Conservation (phyloP, 208 protist genomes). For the Trypanosoma scelopori region DNA sequence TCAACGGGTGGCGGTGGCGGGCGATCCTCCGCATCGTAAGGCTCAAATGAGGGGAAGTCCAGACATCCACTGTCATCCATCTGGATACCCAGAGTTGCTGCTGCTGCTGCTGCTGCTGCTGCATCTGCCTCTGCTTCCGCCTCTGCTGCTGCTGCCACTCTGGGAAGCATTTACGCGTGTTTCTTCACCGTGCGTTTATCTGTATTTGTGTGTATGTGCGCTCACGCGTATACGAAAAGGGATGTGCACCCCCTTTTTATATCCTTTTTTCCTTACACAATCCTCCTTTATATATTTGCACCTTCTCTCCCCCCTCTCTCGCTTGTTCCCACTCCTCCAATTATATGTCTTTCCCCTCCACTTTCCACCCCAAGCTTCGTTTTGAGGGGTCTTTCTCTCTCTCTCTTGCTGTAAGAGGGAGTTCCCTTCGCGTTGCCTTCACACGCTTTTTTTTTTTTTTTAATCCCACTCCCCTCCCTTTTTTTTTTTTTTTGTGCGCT, state of each 20-base stretch:
- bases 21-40: conserved; percentile 59
- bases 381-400: background rate
- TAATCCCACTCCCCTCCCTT: background rate
- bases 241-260: background rate
- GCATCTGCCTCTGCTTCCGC: background rate
- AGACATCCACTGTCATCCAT: conserved; percentile 31
- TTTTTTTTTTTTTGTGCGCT: background rate
- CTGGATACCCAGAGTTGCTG: too few relatives aligned
- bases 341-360: background rate
- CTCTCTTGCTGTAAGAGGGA: too few relatives aligned
- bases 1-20: conserved; percentile 68
- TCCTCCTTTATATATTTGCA: too few relatives aligned
- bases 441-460: background rate
- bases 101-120: background rate
- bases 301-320: background rate
- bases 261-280: too few relatives aligned
- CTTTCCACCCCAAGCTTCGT: too few relatives aligned
- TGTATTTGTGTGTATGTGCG: background rate
- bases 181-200: background rate
- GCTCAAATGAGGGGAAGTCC: conserved; percentile 78
- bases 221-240: too few relatives aligned
- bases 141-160: background rate
- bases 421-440: too few relatives aligned
- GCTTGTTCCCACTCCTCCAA: background rate
- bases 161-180: too few relatives aligned